Evolutionary conservation across 345 rosid genomes (phyloP).

Genomic region (Hibiscus tridactylites): DNA sequence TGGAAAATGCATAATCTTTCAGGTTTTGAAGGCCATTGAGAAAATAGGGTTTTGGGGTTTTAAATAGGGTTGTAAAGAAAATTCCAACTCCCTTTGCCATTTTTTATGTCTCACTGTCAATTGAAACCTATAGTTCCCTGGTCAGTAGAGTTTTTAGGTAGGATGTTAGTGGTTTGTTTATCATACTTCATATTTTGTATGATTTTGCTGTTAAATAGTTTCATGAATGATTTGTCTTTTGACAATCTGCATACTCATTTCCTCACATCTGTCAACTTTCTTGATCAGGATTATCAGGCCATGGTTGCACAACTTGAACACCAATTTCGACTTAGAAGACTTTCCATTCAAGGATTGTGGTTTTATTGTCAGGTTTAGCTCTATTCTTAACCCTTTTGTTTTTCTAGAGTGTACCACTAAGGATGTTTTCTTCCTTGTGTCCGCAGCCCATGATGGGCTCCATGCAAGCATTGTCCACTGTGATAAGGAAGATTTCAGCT

Average conservation of each 20-base stretch:
- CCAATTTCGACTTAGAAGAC: conserved; percentile 93
- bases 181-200: not conserved
- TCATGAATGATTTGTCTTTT: not conserved
- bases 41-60: not conserved
- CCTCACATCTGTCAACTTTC: conserved; percentile 5
- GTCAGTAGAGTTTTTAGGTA: not conserved
- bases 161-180: not conserved
- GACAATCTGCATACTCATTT: not conserved
- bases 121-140: not conserved
- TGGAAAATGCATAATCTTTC: not conserved
- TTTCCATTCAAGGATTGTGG: conserved; percentile 96
- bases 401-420: conserved; percentile 7
- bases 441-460: conserved; percentile 85
- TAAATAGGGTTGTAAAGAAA: not conserved
- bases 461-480: conserved; percentile 79
- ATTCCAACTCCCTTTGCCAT: not conserved
- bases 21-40: not conserved
- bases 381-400: conserved; percentile 1
- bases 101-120: not conserved
- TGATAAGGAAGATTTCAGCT: conserved; percentile 68
- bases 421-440: conserved; percentile 16
- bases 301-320: conserved; percentile 98
- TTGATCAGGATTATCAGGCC: conserved; percentile 74
- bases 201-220: not conserved
- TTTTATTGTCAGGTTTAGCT: conserved; percentile 90